phyloP scores from a whole-genome alignment of 495 filamentous ascomycete genomes.

The Melanomma pulvis-pyrius region DNA sequence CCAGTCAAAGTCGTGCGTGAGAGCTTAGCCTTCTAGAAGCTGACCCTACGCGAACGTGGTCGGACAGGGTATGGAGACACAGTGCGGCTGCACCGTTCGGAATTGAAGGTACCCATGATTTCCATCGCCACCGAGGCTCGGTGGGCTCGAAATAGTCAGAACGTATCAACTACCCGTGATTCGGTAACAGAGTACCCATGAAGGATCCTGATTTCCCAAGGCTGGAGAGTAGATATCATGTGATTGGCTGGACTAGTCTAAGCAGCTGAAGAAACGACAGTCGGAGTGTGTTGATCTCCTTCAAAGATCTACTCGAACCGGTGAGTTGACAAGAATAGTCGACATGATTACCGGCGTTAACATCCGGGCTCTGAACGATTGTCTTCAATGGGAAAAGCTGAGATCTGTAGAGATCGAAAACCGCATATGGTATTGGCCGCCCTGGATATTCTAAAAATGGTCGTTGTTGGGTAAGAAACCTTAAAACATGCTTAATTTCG shows the following conservation, averaged over 20 bases:
- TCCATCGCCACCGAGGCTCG: not conserved
- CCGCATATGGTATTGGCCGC: not conserved
- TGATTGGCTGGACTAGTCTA: not conserved
- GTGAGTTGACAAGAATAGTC: not conserved
- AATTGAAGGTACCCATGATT: not conserved
- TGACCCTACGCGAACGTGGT: not conserved
- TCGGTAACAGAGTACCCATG: not conserved
- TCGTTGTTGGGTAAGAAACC: not conserved
- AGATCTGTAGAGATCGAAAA: too few relatives aligned
- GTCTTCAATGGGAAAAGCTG: too few relatives aligned
- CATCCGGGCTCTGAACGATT: too few relatives aligned
- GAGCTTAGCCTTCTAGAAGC: not conserved
- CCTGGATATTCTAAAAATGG: not conserved
- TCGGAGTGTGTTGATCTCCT: not conserved
- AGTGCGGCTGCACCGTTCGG: not conserved
- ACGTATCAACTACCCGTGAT: not conserved
- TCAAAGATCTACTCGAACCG: not conserved
- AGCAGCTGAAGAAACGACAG: not conserved
- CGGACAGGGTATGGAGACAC: not conserved
- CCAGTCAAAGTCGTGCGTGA: not conserved
- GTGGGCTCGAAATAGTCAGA: slow-evolving; percentile 4
- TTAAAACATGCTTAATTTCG: slow-evolving; percentile 15
- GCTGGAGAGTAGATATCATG: not conserved
- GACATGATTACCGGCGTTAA: too few relatives aligned
- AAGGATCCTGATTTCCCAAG: slow-evolving; percentile 1